Base-by-base conservation (phyloP, 805 yeast species). In the Lipomyces spencermartinsiae region DNA sequence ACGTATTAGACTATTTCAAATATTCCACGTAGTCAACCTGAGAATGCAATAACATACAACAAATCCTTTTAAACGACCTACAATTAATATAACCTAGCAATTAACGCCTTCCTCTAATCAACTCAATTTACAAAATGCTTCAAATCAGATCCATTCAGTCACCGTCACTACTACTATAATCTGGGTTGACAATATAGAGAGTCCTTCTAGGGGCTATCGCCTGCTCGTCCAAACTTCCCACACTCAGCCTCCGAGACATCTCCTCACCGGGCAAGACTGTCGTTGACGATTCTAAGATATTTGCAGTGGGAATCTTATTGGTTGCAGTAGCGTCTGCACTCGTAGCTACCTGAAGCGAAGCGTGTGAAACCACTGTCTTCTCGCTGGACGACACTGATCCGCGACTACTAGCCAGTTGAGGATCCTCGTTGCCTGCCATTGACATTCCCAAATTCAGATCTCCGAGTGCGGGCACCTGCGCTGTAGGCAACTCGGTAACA, bases 161-260 rank as follows among this genome's bases (percentile, higher is more conserved):
- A 1, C 57, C 69, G 31, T 65, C 70, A 22, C 62, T 60, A 35
- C 69, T 34, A 19, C 68, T 62, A 39, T 64, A 62, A 39, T 68
- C 71, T 22, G 71, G 71, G 59, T 68, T 68, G 31, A 63, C 64
- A 49, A 68, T 68, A 43, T 62, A 68, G 43, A 68, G 51, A 16
- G 62, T 46, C 8, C 71, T 31, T 33, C 61, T 35, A 22, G 70
- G 54, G 22, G 58, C 58, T 12, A 67, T 37, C 14, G 33, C 54
- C n/a, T 35, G 37, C 22, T 68, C 71, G 34, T 66, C 71, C 55
- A 66, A 22, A 49, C 67, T 66, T 4, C 61, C 70, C 0, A 57
- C 59, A 25, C 71, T 68, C 5, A 63, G 34, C 35, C 60, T 59
- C 4, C 60, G 46, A 4, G 22, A 22, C 58, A 65, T n/a, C 34